phyloP scores from a whole-genome alignment of 768 basidiomycete genomes.

The Pleurotus djamor region DNA sequence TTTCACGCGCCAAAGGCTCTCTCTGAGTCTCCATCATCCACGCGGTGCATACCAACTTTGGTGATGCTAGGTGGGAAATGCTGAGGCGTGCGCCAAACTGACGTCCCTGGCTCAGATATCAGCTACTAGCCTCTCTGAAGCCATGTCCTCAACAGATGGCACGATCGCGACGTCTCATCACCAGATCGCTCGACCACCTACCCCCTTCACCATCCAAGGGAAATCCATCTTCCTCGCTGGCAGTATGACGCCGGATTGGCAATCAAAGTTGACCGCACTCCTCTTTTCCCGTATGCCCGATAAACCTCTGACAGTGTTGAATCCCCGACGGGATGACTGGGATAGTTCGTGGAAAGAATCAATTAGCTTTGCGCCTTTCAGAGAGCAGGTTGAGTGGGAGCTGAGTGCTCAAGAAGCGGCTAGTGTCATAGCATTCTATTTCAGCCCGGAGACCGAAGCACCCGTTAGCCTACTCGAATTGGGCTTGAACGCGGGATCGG shows the following conservation, averaged over 20 bases:
- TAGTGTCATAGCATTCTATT: slow-evolving; percentile 9
- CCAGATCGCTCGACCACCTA: not conserved
- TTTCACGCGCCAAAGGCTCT: not conserved
- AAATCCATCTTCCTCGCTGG: not conserved
- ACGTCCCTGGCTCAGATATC: too few relatives aligned
- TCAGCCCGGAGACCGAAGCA: slow-evolving; percentile 8
- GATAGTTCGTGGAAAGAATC: slow-evolving; percentile 7
- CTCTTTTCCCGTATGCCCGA: not conserved
- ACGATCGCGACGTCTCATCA: not conserved
- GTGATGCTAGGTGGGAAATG: too few relatives aligned
- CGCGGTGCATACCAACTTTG: too few relatives aligned
- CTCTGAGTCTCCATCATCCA: not conserved
- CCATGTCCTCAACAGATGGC: too few relatives aligned
- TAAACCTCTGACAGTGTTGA: slow-evolving; percentile 7
- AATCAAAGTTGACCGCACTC: not conserved
- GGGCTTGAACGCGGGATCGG: slow-evolving; percentile 6
- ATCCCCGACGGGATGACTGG: slow-evolving; percentile 9
- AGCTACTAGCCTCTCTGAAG: too few relatives aligned
- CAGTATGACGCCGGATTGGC: slow-evolving; percentile 6
- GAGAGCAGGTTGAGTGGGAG: slow-evolving; percentile 9
- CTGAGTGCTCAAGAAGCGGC: slow-evolving; percentile 9
- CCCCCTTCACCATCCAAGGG: not conserved
- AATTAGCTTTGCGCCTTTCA: slow-evolving; percentile 4
- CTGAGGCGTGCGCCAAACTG: too few relatives aligned
- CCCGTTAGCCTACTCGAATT: slow-evolving; percentile 10